These are phyloP conservation scores for Cyberlindnera samutprakarnensis DNA, from an alignment of 805 yeast species.

Conservation along the genomic window DNA sequence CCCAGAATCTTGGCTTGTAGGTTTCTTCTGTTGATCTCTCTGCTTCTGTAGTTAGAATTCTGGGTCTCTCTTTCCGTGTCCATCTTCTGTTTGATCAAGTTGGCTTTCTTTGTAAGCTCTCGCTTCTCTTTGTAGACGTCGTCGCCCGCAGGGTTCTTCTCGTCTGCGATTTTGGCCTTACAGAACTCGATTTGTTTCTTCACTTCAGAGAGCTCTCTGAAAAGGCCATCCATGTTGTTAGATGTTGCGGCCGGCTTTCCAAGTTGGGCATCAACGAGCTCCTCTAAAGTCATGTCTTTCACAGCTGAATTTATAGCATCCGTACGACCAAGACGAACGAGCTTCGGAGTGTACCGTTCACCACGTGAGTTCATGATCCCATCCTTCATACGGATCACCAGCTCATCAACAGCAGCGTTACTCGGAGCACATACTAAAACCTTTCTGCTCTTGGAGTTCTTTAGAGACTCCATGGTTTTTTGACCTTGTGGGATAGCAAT, in stretches of 20 bases:
- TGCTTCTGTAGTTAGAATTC: constrained; percentile 59
- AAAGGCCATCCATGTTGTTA: constrained; percentile 42
- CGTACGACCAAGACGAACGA: constrained; percentile 84
- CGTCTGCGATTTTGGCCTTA: constrained; percentile 21
- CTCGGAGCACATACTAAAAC: constrained; percentile 95
- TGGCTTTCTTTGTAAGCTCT: constrained; percentile 51
- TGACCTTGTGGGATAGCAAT: constrained; percentile 25
- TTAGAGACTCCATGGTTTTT: not conserved
- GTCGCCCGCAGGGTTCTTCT: constrained; percentile 30
- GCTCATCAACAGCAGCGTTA: constrained; percentile 97
- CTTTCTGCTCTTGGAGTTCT: constrained; percentile 34
- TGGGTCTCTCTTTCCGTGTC: constrained; percentile 76
- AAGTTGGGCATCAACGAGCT: constrained; percentile 53
- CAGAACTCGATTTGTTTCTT: constrained; percentile 13
- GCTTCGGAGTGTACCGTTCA: constrained; percentile 44
- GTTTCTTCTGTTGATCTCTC: constrained; percentile 72
- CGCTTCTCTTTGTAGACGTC: constrained; percentile 44
- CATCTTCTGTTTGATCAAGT: constrained; percentile 61
- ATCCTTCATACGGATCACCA: constrained; percentile 69
- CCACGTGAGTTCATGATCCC: constrained; percentile 63
- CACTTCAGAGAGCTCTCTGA: constrained; percentile 32
- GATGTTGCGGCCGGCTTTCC: constrained; percentile 11
- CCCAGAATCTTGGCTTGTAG: constrained; percentile 65
- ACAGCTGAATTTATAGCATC: constrained; percentile 84
- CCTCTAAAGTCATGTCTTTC: constrained; percentile 77